These are phyloP conservation scores for Phylloporus arenicola DNA, from an alignment of 768 basidiomycete genomes.

Conservation along the genomic window DNA sequence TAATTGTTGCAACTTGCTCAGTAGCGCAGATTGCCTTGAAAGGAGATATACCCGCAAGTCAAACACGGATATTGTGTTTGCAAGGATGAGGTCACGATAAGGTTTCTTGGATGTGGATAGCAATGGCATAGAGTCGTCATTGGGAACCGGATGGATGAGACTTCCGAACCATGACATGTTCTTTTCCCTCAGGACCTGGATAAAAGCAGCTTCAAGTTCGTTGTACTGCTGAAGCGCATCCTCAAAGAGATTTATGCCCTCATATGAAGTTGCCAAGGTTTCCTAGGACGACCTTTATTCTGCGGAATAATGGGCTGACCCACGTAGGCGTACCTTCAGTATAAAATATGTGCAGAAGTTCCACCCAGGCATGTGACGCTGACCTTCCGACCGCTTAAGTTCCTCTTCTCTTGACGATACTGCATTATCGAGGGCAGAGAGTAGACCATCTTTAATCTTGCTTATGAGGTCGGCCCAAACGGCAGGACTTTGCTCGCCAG, in stretches of 20 bases:
- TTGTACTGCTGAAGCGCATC: slow-evolving; percentile 87
- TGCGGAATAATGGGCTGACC: not conserved
- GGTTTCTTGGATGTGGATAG: slow-evolving; percentile 77
- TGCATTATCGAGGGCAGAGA: slow-evolving; percentile 78
- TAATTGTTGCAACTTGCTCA: slow-evolving; percentile 63
- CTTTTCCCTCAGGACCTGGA: slow-evolving; percentile 66
- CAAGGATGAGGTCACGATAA: slow-evolving; percentile 83
- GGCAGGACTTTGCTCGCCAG: slow-evolving; percentile 66
- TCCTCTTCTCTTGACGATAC: slow-evolving; percentile 83
- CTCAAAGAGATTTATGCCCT: slow-evolving; percentile 83
- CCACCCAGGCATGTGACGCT: slow-evolving; percentile 94
- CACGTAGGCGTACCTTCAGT: slow-evolving; percentile 63
- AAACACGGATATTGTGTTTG: slow-evolving; percentile 88
- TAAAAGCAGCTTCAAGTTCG: slow-evolving; percentile 84
- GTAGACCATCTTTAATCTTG: slow-evolving; percentile 85
- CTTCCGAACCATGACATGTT: slow-evolving; percentile 91
- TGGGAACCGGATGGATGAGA: slow-evolving; percentile 60
- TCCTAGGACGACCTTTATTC: slow-evolving; percentile 50
- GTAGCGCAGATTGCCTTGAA: slow-evolving; percentile 73
- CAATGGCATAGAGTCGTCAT: slow-evolving; percentile 78
- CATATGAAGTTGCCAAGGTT: slow-evolving; percentile 87
- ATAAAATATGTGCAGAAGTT: slow-evolving; percentile 98
- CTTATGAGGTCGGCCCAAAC: slow-evolving; percentile 84
- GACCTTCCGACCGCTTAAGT: slow-evolving; percentile 81
- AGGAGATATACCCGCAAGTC: slow-evolving; percentile 92